Base-by-base conservation (phyloP, 2,329 filamentous ascomycete species). In the Trichoderma afroharzianum region DNA sequence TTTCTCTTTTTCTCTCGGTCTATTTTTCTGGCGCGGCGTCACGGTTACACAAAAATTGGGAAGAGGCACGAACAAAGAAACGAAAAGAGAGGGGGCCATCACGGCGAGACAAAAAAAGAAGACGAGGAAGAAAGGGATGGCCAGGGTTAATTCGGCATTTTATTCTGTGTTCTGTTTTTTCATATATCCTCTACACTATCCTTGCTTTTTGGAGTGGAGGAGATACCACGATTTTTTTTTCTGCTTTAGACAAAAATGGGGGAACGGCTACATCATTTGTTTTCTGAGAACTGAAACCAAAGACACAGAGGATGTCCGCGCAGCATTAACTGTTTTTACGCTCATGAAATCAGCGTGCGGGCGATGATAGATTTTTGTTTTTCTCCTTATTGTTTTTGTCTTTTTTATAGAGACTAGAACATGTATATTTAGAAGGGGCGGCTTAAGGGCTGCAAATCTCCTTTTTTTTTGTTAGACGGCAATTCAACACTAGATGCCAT, bases 181-280 rank as follows among this genome's bases (percentile, higher is more conserved):
- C 21, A 24, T 28, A 33, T 63, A 43, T 63, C 36, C 59, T 28
- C 32, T 36, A 18, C 39, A 43, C 39, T 43, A 43, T 43, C 39
- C n/a, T 39, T 18, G 12, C n/a, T 15, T 36, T n/a, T 28, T 26
- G 15, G 14, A 6, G 18, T 21, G 66, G 39, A 26, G 28, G 66
- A 69, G 57, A 69, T 69, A 69, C 66, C 66, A 62, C 11, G n/a
- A 33, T 12, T 32, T 33, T 32, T 18, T 58, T 55, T 36, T 28
- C 39, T 69, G 66, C 39, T 59, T 68, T 67, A 69, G 66, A 69
- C 66, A 30, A 69, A 61, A 58, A 59, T 21, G 47, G 21, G 32
- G 24, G 50, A 21, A 39, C 9, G 28, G 36, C n/a, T 4, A n/a
- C 15, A 4, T 24, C 53, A 30, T 21, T 67, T 57, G 33, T 67